Evolutionary conservation across 148 eudicot species (phyloP).

Genomic region (Salicornia ramosissima): DNA sequence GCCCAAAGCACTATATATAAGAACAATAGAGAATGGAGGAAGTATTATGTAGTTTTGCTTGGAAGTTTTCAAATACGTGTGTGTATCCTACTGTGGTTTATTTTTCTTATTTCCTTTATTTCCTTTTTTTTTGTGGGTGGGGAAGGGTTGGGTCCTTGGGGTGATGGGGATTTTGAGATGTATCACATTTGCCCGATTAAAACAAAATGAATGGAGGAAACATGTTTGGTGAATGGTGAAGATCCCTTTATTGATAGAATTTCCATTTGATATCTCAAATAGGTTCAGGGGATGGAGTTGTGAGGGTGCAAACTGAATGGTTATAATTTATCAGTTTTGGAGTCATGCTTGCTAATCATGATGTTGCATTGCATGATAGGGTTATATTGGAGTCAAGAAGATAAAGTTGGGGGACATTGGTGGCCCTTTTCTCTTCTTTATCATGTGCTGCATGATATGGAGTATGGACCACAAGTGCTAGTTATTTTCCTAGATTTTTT

Average conservation of each 20-base stretch:
- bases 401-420: neutral
- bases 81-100: no score
- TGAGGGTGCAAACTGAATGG: neutral
- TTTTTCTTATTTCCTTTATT: no score
- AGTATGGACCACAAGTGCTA: neutral
- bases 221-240: neutral
- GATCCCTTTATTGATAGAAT: neutral
- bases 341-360: neutral
- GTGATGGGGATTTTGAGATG: no score
- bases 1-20: no score
- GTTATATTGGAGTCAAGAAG: neutral
- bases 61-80: no score
- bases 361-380: neutral
- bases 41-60: no score
- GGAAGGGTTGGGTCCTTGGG: no score
- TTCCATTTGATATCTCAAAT: neutral
- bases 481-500: neutral
- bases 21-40: no score
- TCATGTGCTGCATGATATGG: conserved; percentile 8
- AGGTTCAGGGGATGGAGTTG: neutral
- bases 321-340: neutral
- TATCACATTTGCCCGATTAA: neutral
- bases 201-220: neutral
- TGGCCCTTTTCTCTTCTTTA: conserved; percentile 3
- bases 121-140: no score